Evolutionary conservation across 1,284 basidiomycete species (phyloP).

Genomic region (Apiotrichum siamense): DNA sequence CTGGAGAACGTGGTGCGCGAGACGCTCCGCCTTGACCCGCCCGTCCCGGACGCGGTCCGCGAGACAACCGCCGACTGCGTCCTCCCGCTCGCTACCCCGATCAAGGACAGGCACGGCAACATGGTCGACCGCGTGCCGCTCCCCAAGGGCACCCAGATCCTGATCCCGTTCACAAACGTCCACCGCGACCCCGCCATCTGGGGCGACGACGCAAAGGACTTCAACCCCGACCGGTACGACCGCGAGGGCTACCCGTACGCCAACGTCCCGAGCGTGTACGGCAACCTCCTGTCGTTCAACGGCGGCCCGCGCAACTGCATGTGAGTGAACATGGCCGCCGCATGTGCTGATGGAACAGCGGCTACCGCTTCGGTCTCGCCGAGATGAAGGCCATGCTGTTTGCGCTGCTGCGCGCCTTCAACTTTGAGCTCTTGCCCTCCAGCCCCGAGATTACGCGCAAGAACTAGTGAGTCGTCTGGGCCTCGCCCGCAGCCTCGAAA

Average conservation of each 20-base stretch:
- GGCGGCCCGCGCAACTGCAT: constrained; percentile 59
- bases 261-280: constrained; percentile 55
- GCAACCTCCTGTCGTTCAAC: constrained; percentile 57
- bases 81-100: constrained; percentile 55
- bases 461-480: constrained; percentile 23
- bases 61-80: constrained; percentile 55
- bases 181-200: constrained; percentile 49
- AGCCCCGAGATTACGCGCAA: constrained; percentile 35
- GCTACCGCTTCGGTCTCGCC: constrained; percentile 59
- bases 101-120: constrained; percentile 42
- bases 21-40: constrained; percentile 59
- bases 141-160: neutral
- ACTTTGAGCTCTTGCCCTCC: constrained; percentile 46
- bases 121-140: constrained; percentile 22
- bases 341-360: constrained; percentile 25
- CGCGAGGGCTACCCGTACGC: neutral
- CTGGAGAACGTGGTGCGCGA: constrained; percentile 64
- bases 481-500: neutral
- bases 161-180: constrained; percentile 14
- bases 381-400: constrained; percentile 59
- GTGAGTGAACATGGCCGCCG: constrained; percentile 4
- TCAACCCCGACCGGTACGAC: constrained; percentile 58
- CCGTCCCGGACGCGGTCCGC: constrained; percentile 62
- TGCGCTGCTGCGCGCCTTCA: constrained; percentile 53
- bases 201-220: constrained; percentile 59